Percentiles rank a stretch among this genome's conserved stretches.
These are phyloP conservation scores for Citeromyces hawaiiensis DNA, from an alignment of 1,139 yeast species.

Conservation along the genomic window DNA sequence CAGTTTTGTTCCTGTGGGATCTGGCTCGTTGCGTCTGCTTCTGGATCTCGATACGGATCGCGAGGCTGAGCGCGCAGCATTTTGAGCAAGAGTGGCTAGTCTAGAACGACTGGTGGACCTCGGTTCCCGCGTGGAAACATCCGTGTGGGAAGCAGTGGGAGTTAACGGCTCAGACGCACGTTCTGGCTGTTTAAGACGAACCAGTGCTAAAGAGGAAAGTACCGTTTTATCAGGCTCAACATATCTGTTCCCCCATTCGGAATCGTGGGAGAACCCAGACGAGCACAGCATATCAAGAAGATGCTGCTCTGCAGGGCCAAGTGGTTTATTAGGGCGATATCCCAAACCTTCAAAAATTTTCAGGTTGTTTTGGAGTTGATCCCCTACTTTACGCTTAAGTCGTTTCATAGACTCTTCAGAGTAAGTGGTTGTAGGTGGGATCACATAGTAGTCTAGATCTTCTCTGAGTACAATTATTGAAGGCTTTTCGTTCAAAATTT, in stretches of 20 bases:
- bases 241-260: slow-evolving; percentile 79
- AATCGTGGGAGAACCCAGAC: slow-evolving; percentile 63
- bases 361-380: slow-evolving; percentile 37
- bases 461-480: slow-evolving; percentile 88
- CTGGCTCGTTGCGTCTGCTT: slow-evolving; percentile 27
- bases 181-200: slow-evolving; percentile 33
- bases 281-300: slow-evolving; percentile 89
- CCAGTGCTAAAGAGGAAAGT: slow-evolving; percentile 72
- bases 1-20: slow-evolving; percentile 52
- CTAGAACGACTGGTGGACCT: slow-evolving; percentile 27
- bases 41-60: slow-evolving; percentile 27
- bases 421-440: slow-evolving; percentile 55
- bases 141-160: neutral
- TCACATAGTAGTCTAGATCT: slow-evolving; percentile 86
- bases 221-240: slow-evolving; percentile 82
- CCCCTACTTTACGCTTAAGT: slow-evolving; percentile 61
- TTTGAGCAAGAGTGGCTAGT: slow-evolving; percentile 27
- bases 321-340: slow-evolving; percentile 26
- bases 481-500: slow-evolving; percentile 67
- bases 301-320: slow-evolving; percentile 93
- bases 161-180: slow-evolving; percentile 31
- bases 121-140: neutral
- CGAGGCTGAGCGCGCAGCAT: slow-evolving; percentile 34
- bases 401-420: slow-evolving; percentile 39
- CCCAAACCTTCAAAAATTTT: slow-evolving; percentile 67